phyloP scores from a whole-genome alignment of 768 basidiomycete genomes.

The Cyathus striatus region DNA sequence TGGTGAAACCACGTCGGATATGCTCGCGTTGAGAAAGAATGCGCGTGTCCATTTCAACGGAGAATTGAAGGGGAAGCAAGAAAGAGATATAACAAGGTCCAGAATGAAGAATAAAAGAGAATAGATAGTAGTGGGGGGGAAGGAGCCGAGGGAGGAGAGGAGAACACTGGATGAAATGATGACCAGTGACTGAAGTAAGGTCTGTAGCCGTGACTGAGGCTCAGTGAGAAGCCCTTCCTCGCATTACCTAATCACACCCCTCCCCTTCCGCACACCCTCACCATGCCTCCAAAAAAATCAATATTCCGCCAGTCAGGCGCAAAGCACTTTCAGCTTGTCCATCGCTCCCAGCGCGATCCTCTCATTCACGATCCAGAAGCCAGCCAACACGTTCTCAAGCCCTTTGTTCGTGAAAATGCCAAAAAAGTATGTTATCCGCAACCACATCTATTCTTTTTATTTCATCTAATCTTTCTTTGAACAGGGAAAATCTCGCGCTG shows the following conservation, averaged over 20 bases:
- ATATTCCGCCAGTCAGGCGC: constrained; percentile 87
- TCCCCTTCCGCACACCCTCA: constrained; percentile 18
- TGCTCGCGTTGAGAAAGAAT: constrained; percentile 72
- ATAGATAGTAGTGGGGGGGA: too few species aligned
- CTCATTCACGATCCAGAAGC: constrained; percentile 92
- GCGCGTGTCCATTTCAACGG: constrained; percentile 39
- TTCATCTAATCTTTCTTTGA: constrained; percentile 9
- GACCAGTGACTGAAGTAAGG: constrained; percentile 6
- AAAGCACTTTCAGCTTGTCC: constrained; percentile 94
- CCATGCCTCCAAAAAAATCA: constrained; percentile 78
- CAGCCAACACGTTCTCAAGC: constrained; percentile 83
- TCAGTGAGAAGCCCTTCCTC: constrained; percentile 7
- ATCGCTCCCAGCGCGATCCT: constrained; percentile 93
- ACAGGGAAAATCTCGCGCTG: constrained; percentile 78
- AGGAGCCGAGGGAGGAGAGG: too few species aligned
- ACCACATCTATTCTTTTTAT: constrained; percentile 7
- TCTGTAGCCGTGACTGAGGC: constrained; percentile 19
- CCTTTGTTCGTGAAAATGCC: constrained; percentile 66
- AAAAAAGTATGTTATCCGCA: constrained; percentile 71
- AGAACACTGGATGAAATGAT: constrained; percentile 11
- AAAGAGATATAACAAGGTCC: too few species aligned
- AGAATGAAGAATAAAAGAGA: too few species aligned
- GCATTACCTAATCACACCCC: constrained; percentile 28
- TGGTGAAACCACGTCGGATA: constrained; percentile 76
- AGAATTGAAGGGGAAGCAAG: neutral